These are phyloP conservation scores for Chlorella sp. DNA, from an alignment of 139 green algal genomes.

Conservation along the genomic window DNA sequence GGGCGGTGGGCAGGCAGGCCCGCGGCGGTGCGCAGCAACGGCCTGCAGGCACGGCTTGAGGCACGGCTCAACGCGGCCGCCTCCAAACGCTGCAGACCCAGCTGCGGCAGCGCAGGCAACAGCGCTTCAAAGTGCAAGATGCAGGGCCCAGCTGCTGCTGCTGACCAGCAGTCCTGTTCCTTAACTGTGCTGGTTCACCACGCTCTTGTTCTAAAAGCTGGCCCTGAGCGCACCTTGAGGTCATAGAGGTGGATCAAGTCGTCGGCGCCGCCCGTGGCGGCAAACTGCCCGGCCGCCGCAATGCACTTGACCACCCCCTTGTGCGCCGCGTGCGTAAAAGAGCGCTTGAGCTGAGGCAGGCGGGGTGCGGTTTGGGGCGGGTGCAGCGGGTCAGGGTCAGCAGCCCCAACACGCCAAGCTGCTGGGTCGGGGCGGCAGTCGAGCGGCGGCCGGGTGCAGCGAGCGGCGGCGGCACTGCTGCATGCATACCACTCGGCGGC, in stretches of 20 bases:
- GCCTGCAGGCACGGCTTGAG: no score
- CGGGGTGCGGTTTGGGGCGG: not conserved
- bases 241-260: conserved; percentile 86
- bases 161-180: not conserved
- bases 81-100: no score
- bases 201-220: no score
- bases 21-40: no score
- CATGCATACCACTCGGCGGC: conserved; percentile 13
- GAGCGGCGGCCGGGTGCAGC: no score
- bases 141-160: no score
- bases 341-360: conserved; percentile 29
- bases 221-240: conserved; percentile 53
- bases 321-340: conserved; percentile 70
- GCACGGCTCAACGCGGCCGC: no score
- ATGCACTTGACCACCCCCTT: conserved; percentile 80
- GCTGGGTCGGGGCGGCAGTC: not conserved
- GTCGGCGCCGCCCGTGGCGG: conserved; percentile 79
- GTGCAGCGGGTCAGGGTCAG: not conserved
- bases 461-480: conserved; percentile 21
- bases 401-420: not conserved
- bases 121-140: no score
- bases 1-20: no score
- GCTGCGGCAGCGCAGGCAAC: no score
- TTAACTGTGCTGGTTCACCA: no score
- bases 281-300: conserved; percentile 56